These are phyloP conservation scores for Massariosphaeria phaeospora DNA, from an alignment of 495 filamentous ascomycete species.

Conservation along the genomic window DNA sequence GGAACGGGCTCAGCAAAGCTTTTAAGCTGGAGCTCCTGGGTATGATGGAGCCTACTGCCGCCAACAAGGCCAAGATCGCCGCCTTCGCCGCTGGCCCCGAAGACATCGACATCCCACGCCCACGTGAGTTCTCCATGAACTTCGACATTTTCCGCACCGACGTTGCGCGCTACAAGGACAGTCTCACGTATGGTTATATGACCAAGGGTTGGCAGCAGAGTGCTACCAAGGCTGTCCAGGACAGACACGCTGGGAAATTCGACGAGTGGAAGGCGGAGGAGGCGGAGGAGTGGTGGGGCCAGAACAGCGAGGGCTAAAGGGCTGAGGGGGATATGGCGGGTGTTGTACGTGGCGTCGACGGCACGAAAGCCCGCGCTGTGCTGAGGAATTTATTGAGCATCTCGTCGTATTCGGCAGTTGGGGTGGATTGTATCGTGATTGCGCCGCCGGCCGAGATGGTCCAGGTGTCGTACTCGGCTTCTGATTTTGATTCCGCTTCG, in stretches of 20 bases:
- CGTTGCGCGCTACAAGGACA: conserved; percentile 54
- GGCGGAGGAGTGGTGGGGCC: conserved; percentile 67
- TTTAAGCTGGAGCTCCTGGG: neutral
- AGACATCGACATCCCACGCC: conserved; percentile 47
- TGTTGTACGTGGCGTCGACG: neutral
- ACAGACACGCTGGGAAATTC: conserved; percentile 62
- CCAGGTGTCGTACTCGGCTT: conserved; percentile 58
- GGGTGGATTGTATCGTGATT: conserved; percentile 72
- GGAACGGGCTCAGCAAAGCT: conserved; percentile 17
- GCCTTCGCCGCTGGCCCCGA: conserved; percentile 25
- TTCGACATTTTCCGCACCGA: conserved; percentile 51
- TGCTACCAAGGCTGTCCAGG: conserved; percentile 57
- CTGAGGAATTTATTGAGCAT: conserved; percentile 78
- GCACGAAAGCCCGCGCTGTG: conserved; percentile 48
- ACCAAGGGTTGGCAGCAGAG: conserved; percentile 61
- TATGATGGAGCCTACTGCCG: neutral
- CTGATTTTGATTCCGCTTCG: too few relatives aligned
- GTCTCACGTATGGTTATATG: conserved; percentile 58
- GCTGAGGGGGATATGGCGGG: neutral
- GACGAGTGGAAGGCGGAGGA: conserved; percentile 62
- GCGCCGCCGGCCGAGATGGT: conserved; percentile 83
- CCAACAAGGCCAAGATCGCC: neutral
- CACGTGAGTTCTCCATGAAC: conserved; percentile 44
- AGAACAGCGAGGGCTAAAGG: conserved; percentile 40
- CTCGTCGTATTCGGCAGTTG: conserved; percentile 80